phyloP scores from a whole-genome alignment of 345 rosid species.

The Acer saccharum region DNA sequence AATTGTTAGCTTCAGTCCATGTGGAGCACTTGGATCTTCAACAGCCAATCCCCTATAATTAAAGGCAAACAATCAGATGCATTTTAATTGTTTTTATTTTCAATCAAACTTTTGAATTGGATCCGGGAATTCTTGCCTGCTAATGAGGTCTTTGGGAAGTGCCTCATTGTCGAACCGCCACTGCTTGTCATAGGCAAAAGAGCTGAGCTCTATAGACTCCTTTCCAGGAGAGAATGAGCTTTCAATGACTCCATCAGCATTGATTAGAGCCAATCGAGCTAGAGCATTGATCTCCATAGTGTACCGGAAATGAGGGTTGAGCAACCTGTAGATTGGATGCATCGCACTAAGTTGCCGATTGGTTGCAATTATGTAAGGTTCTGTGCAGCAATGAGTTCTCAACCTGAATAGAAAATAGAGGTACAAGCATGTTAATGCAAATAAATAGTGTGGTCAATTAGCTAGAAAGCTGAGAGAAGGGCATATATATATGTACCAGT shows the following conservation, averaged over 20 bases:
- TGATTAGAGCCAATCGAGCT: not conserved
- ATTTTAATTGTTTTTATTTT: not conserved
- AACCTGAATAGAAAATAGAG: not conserved
- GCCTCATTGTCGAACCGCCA: not conserved
- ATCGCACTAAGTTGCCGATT: not conserved
- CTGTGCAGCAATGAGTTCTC: not conserved
- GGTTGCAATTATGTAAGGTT: not conserved
- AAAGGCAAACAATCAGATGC: not conserved
- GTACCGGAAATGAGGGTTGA: not conserved
- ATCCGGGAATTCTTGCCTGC: not conserved
- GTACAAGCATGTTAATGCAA: not conserved
- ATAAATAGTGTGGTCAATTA: not conserved
- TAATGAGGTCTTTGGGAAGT: not conserved
- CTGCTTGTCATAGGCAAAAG: not conserved
- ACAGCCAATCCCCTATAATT: not conserved
- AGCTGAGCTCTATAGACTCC: not conserved
- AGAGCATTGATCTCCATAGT: not conserved
- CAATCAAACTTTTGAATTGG: no score
- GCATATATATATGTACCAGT: constrained; percentile 45
- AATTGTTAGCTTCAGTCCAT: constrained; percentile 32
- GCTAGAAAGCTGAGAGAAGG: not conserved
- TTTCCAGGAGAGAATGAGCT: constrained; percentile 18
- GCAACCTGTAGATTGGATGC: not conserved
- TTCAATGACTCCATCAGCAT: constrained; percentile 7
- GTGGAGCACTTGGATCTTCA: constrained; percentile 22